phyloP scores from a whole-genome alignment of 2,329 filamentous ascomycete species.

The Stachybotrys echinatus region DNA sequence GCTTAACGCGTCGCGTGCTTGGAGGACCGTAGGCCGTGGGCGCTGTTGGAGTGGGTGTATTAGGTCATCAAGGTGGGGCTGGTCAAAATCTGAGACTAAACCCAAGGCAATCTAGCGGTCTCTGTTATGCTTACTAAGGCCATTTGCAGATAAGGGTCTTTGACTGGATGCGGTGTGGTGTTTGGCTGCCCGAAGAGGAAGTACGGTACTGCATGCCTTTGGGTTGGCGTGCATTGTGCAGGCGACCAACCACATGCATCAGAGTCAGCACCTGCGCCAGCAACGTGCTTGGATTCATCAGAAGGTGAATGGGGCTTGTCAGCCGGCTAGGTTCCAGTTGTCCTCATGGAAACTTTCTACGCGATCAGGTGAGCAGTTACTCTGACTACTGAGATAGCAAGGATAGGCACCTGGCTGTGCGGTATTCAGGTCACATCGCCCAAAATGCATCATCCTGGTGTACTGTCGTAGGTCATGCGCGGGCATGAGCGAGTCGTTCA shows the following conservation, averaged over 20 bases:
- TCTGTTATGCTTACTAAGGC: too few species aligned
- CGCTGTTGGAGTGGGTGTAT: neutral
- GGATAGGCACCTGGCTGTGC: too few species aligned
- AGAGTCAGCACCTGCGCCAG: constrained; percentile 1
- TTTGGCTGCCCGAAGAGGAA: too few species aligned
- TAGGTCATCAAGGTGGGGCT: neutral
- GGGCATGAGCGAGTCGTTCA: too few species aligned
- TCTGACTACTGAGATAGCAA: neutral
- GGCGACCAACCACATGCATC: constrained; percentile 3
- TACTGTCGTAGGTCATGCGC: neutral
- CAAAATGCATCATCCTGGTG: too few species aligned
- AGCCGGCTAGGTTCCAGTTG: neutral
- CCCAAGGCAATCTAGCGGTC: too few species aligned
- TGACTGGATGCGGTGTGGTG: neutral
- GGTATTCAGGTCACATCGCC: too few species aligned
- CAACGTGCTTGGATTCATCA: neutral
- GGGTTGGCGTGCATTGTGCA: neutral
- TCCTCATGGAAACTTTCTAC: neutral
- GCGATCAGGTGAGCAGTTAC: neutral
- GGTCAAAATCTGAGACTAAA: too few species aligned
- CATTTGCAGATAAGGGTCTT: too few species aligned
- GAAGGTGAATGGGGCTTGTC: neutral
- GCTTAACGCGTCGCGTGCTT: constrained; percentile 2
- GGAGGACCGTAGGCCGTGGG: neutral
- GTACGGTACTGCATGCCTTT: too few species aligned